Evolutionary conservation across 306 rosid species (phyloP), one percentile per base, ranked within the genome.

Genomic region (Begonia masoniana): DNA sequence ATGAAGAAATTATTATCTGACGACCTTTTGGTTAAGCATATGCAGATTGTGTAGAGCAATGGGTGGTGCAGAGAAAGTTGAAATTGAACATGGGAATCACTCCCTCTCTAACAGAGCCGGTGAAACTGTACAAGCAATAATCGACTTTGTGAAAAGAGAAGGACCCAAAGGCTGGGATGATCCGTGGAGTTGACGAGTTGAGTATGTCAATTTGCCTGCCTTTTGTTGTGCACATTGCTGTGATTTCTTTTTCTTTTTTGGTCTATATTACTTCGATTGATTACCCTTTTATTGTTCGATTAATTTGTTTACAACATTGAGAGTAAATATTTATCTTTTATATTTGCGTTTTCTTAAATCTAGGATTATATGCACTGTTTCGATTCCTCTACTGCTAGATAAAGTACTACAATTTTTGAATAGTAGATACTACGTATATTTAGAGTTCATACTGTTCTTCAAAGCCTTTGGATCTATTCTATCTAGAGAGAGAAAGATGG

Each of bases 91-190:
- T 57, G 96, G 96, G 69, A 86, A 87, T 61, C 99, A 92, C 60
- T 81, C 99, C 55, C 99, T 92, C 41, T 92, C 99, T 35, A 92
- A 92, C 66, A 81, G 96, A 81, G 79, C 74, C 45, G 71, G 68
- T 19, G 99, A 92, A 71, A 88, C 82, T 71, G 99, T 86, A 45
- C 59, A 63, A 3, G 96, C 84, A 24, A 92, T 92, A 6, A 68
- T 92, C 59, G 82, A 87, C 56, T 92, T 92, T 67, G 66, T 92
- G 10, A 83, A 62, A 68, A 81, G 96, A 66, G 99, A 79, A 45
- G 96, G 88, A 55, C 99, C 96, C 43, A 92, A 76, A 59, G 96
- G 96, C 26, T 92, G 99, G 99, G 96, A 92, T 64, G 99, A 92
- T 63, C 99, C 99, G 3, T 92, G 99, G 99, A 71, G 65, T 74